Percentiles rank a stretch among this genome's conserved stretches.
These are phyloP conservation scores for Cryptococcus jaspeensis DNA, from an alignment of 1,284 basidiomycete species.

Conservation along the genomic window DNA sequence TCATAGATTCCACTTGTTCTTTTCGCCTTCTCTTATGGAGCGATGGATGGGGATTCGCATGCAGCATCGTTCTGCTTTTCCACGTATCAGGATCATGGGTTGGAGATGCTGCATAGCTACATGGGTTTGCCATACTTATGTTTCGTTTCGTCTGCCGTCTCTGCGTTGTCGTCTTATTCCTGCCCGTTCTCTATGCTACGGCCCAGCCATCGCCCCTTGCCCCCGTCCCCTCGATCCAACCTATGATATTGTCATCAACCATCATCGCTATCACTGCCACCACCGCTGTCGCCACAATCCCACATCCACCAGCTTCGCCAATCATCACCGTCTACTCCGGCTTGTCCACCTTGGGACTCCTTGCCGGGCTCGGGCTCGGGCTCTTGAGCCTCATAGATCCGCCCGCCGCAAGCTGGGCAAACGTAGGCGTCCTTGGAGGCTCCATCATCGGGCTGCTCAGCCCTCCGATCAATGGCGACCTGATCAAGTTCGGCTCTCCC, in stretches of 20 bases:
- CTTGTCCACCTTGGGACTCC: slow-evolving; percentile 14
- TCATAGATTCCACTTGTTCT: neutral
- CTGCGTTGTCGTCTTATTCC: neutral
- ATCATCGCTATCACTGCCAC: too few relatives aligned
- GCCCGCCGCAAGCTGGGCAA: slow-evolving; percentile 14
- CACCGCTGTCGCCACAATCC: too few relatives aligned
- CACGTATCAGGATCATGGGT: too few relatives aligned
- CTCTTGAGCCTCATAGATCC: neutral
- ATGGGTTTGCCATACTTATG: too few relatives aligned
- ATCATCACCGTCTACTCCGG: slow-evolving; percentile 4
- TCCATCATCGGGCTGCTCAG: neutral
- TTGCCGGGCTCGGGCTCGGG: slow-evolving; percentile 1
- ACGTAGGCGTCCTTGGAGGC: slow-evolving; percentile 14
- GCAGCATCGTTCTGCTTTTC: too few relatives aligned
- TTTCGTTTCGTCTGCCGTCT: neutral
- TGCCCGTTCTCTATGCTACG: neutral
- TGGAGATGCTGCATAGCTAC: neutral
- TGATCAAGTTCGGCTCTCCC: slow-evolving; percentile 5
- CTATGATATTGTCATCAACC: too few relatives aligned
- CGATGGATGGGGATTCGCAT: too few relatives aligned
- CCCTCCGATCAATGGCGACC: slow-evolving; percentile 4
- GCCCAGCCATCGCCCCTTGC: too few relatives aligned
- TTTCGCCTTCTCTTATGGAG: neutral
- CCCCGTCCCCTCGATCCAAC: too few relatives aligned
- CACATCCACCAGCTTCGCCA: neutral